Evolutionary conservation across 805 yeast species (phyloP), one percentile per base, ranked within the genome.

Genomic region (Candida golubevii): DNA sequence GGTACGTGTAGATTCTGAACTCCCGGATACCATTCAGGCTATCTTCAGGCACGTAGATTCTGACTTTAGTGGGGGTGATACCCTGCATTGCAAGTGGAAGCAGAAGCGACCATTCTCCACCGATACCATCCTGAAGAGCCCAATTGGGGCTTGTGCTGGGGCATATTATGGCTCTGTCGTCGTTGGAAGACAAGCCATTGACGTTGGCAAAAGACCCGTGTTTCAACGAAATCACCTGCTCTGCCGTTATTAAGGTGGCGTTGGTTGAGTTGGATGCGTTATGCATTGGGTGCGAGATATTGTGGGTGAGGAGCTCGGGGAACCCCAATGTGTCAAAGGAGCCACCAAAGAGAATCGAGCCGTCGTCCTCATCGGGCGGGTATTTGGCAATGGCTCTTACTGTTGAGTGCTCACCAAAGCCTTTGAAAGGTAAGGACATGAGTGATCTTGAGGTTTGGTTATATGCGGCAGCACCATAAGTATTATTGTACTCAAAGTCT

Each of bases 331-430:
- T 77, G 44, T 69, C 57, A 59, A 93, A 89, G 3, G 65, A 47
- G 10, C 99, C 99, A 1, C 93, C 91, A 66, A 89, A 91, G 10
- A 93, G 59, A 7, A 93, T 71, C 31, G 75, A 69, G 33, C 77
- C 80, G 32, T 50, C 45, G 33, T 46, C 49, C 38, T 45, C 44
- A 38, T 63, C 65, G 30, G 64, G 62, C 34, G 59, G 55, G 3
- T 79, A 58, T 48, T 74, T 72, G 0, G 78, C 51, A 13, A 93
- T 89, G 7, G 90, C 69, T 48, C 81, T 79, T 11, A 93, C 77
- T 0, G 54, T 47, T 0, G 90, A 70, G 46, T 76, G 70, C 30
- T 72, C 57, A 7, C 81, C 82, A 59, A 91, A 88, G 0, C 98
- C 98, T 27, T 76, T 74, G 63, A 91, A 93, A 0, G 85, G 83